These are phyloP conservation scores for Cladosporium sp. DNA, from an alignment of 2,329 filamentous ascomycete species.

Conservation along the genomic window DNA sequence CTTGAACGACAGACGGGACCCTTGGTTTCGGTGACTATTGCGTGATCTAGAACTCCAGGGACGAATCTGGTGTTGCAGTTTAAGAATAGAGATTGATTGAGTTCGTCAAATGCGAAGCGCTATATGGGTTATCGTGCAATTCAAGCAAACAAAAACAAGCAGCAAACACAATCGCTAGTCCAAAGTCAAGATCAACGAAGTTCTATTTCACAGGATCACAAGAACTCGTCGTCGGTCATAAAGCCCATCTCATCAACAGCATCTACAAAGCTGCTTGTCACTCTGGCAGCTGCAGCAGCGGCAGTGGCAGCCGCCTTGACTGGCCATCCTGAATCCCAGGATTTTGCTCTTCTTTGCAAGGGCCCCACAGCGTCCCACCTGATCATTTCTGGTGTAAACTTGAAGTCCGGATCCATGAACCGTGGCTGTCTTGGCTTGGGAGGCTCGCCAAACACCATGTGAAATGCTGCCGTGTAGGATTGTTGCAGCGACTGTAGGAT, in stretches of 20 bases:
- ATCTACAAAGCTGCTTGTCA: slow-evolving; percentile 11
- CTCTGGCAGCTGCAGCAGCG: not conserved
- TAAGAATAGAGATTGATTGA: not conserved
- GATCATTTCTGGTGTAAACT: slow-evolving; percentile 1
- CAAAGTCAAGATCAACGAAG: not conserved
- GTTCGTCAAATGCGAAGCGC: not conserved
- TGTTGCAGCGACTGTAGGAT: slow-evolving; percentile 16
- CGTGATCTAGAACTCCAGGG: not conserved
- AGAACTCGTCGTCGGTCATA: slow-evolving; percentile 25
- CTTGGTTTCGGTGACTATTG: no score
- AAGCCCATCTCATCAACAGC: slow-evolving; percentile 24
- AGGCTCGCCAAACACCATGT: slow-evolving; percentile 9
- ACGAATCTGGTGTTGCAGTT: not conserved
- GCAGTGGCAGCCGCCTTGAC: slow-evolving; percentile 16
- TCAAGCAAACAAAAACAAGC: not conserved
- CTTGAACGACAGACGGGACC: no score
- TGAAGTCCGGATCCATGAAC: not conserved
- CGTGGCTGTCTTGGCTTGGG: not conserved
- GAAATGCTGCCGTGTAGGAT: not conserved
- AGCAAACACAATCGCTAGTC: not conserved
- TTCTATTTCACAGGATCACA: slow-evolving; percentile 2
- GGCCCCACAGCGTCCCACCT: not conserved
- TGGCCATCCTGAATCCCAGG: slow-evolving; percentile 10
- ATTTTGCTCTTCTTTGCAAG: slow-evolving; percentile 1
- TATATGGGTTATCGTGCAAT: slow-evolving; percentile 8